Percentiles rank a stretch among this genome's conserved stretches.
phyloP scores from a whole-genome alignment of 495 filamentous ascomycete species.

The Apiosordaria backusii region DNA sequence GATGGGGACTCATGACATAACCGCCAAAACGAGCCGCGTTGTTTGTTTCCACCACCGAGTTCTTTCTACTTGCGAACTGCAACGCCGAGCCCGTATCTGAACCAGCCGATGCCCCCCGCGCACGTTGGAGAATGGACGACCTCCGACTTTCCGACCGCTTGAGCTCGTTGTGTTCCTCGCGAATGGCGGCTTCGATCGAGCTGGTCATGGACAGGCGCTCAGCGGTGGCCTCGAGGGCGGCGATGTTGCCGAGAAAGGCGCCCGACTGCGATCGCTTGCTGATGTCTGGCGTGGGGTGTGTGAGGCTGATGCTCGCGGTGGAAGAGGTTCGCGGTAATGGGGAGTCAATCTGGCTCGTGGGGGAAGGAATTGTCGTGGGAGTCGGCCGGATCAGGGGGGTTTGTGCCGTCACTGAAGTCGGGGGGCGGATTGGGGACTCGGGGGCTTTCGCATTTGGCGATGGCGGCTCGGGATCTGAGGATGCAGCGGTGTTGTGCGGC shows the following conservation, averaged over 20 bases:
- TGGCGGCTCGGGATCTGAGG: conserved; percentile 7
- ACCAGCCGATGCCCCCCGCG: conserved; percentile 24
- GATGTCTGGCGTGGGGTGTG: conserved; percentile 73
- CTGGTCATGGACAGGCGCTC: conserved; percentile 75
- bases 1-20: conserved; percentile 61
- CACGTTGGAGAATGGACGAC: conserved; percentile 47
- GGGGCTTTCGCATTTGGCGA: background rate
- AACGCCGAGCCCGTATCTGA: conserved; percentile 38
- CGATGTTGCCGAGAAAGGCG: conserved; percentile 72
- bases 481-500: conserved; percentile 19
- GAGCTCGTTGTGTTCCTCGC: conserved; percentile 72
- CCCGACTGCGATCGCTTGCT: conserved; percentile 69
- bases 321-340: conserved; percentile 61
- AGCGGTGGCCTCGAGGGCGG: conserved; percentile 75
- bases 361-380: conserved; percentile 19
- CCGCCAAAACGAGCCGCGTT: conserved; percentile 62
- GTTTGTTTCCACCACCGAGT: conserved; percentile 67
- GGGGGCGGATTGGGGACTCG: conserved; percentile 2
- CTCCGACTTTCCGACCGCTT: conserved; percentile 63
- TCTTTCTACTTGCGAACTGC: conserved; percentile 54
- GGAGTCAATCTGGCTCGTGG: conserved; percentile 33
- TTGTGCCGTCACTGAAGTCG: conserved; percentile 8
- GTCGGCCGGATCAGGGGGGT: conserved; percentile 26
- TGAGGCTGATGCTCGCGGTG: conserved; percentile 54
- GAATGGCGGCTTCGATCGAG: conserved; percentile 78